Conservation (phyloP, 148 eudicot species). For the Mesembryanthemum crystallinum region DNA sequence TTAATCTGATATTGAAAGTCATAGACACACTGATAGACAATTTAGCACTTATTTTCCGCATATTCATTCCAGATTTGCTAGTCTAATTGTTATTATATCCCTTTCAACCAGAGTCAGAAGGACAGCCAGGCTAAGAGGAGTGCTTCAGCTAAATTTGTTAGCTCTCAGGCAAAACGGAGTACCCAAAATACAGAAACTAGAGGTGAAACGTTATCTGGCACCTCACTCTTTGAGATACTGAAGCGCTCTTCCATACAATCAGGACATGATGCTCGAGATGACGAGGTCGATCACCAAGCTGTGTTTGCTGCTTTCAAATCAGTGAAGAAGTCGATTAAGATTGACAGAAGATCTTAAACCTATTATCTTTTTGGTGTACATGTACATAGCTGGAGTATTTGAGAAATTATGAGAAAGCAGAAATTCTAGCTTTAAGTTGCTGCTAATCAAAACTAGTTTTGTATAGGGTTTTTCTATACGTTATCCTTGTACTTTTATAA, state of each 20-base stretch:
- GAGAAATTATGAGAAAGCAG: no score
- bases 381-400: no score
- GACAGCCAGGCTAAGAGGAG: constrained; percentile 48
- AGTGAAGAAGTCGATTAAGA: constrained; percentile 56
- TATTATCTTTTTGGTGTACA: constrained; percentile 13
- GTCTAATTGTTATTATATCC: not conserved
- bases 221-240: constrained; percentile 68
- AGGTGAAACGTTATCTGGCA: constrained; percentile 30
- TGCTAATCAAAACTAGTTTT: no score
- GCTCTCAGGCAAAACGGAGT: constrained; percentile 60
- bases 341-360: constrained; percentile 41
- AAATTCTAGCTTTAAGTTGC: no score
- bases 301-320: constrained; percentile 66
- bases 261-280: constrained; percentile 30
- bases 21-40: not conserved
- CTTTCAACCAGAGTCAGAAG: constrained; percentile 36
- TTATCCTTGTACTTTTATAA: no score
- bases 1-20: not conserved
- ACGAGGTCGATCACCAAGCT: constrained; percentile 48
- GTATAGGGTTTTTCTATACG: no score
- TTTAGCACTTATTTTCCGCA: not conserved
- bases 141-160: constrained; percentile 45
- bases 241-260: constrained; percentile 56
- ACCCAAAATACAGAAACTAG: constrained; percentile 37
- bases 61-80: not conserved